Conservation (phyloP, 345 rosid genomes). For the Crucihimalaya himalaica region DNA sequence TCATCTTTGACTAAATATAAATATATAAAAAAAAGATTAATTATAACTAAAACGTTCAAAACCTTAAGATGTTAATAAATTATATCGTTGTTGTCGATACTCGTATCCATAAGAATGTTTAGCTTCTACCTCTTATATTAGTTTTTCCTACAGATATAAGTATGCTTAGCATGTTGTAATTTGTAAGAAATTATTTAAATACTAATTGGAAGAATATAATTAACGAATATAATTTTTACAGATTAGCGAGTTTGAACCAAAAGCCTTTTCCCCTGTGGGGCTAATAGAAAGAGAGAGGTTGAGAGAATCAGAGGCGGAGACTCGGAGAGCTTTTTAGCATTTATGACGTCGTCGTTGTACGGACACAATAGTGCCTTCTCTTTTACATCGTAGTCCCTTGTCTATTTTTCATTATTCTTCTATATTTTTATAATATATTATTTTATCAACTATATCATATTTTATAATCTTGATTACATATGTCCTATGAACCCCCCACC, state of each 20-base stretch:
- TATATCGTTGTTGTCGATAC: background rate
- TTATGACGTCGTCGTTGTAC: slow-evolving; percentile 40
- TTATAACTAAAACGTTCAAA: background rate
- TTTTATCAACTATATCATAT: too few relatives aligned
- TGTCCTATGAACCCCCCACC: too few relatives aligned
- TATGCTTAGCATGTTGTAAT: background rate
- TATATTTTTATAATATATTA: background rate
- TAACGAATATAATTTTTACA: background rate
- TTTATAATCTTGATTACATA: too few relatives aligned
- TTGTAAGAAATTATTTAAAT: background rate
- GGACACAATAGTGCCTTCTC: slow-evolving; percentile 29
- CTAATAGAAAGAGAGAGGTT: slow-evolving; percentile 5
- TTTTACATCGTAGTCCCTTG: background rate
- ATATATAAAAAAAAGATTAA: too few relatives aligned
- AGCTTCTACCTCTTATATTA: background rate
- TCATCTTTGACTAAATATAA: background rate
- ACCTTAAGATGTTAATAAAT: background rate
- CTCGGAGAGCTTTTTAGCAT: slow-evolving; percentile 29
- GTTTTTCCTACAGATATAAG: background rate
- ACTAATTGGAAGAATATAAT: background rate
- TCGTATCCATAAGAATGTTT: background rate
- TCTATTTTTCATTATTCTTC: background rate
- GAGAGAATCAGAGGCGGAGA: slow-evolving; percentile 35
- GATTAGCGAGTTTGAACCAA: background rate
- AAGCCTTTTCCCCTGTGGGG: background rate